Base-by-base conservation (phyloP, 352 stramenopile species). In the Phytopythium kandeliae region DNA sequence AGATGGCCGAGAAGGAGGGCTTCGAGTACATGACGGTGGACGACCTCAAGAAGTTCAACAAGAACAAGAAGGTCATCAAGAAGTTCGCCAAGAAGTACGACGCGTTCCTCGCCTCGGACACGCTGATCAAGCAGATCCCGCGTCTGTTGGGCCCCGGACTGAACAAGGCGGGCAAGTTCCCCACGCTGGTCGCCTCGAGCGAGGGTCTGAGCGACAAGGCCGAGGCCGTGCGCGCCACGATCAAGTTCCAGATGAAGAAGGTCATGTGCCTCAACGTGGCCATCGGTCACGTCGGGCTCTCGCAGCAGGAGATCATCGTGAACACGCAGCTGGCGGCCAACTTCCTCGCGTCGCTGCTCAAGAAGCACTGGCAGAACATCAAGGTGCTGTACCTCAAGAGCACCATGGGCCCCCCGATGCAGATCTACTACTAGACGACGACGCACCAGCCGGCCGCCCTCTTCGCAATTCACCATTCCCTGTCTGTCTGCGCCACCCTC, bases 241-340 rank as follows among this genome's bases (percentile, higher is more conserved):
- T 99, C 89, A 99, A 99, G 91, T 99, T 99, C 88, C 97, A 99
- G 89, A 99, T 99, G 96, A 99, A 99, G 95, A 99, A 99, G 88
- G 97, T 99, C 58, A 98, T 99, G 92, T 99, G 97, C 85, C 73
- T 99, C 15, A 99, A 98, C 77, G 93, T 99, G 42, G 95, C 97
- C 61, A 97, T 99, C 51, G 97, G 92, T 70, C 97, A 99, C 82
- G 92, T 99, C 26, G 74, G 78, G 15, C 92, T 98, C 49, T 71
- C 83, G 15, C 85, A 96, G 79, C 78, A 98, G 64, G 80, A 99
- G 66, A 97, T 99, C 57, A 76, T 97, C 61, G 91, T 97, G 52
- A 99, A 99, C 90, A 97, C 97, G 38, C 92, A 98, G 73, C 72
- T 99, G 58, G 90, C 96, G 59, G 87, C 96, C 51, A 99, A 99